A percentile compares a stretch with the other conserved stretches of the same genome.
These are phyloP conservation scores for Medicago arabica DNA, from an alignment of 306 rosid species.

Conservation along the genomic window DNA sequence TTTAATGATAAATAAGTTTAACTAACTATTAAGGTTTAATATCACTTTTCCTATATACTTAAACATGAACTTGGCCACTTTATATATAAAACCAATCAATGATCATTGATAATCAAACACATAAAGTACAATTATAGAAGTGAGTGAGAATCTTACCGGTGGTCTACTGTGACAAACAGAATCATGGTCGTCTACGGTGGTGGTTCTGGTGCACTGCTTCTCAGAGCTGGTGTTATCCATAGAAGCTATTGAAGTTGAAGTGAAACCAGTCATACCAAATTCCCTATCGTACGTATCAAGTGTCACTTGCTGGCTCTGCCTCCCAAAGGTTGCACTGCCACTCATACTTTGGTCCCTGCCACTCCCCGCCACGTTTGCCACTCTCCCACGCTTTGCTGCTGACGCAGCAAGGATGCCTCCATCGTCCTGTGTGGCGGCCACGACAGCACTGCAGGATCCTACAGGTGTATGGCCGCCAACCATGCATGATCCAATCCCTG, in stretches of 20 bases:
- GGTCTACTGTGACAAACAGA: constrained; percentile 82
- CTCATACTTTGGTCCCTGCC: constrained; percentile 60
- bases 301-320: constrained; percentile 56
- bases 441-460: constrained; percentile 52
- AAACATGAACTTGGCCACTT: too few species aligned
- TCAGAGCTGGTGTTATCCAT: constrained; percentile 66
- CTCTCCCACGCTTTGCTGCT: constrained; percentile 22
- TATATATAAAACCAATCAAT: too few species aligned
- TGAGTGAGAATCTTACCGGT: constrained; percentile 45
- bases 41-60: too few species aligned
- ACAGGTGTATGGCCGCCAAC: constrained; percentile 55
- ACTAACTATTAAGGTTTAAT: too few species aligned
- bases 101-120: too few species aligned
- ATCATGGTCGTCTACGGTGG: constrained; percentile 70
- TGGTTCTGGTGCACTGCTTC: constrained; percentile 48
- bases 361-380: constrained; percentile 51
- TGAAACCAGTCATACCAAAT: constrained; percentile 47
- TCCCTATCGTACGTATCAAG: constrained; percentile 61
- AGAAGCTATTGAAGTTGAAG: constrained; percentile 69
- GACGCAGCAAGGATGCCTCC: background rate
- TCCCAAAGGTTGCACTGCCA: constrained; percentile 60
- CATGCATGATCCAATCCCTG: constrained; percentile 34
- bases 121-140: too few species aligned
- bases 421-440: constrained; percentile 17
- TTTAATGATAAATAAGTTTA: too few species aligned